Percentiles rank a stretch among this genome's conserved stretches.
Evolutionary conservation across 2,329 filamentous ascomycete species (phyloP).

Genomic region (Scorias spongiosa): DNA sequence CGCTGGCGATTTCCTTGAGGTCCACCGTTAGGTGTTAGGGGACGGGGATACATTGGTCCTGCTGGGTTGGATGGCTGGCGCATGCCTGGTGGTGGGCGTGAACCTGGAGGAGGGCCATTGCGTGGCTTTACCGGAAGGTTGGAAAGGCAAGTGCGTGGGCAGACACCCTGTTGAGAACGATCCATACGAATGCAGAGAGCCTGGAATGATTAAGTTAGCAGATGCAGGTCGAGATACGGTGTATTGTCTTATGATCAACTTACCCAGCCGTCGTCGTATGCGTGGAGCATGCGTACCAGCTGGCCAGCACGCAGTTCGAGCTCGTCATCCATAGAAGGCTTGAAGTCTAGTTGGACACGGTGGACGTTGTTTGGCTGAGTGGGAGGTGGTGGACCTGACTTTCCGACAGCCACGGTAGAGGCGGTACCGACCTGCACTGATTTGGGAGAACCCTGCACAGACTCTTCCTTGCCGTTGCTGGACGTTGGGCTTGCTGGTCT

Average conservation of each 20-base stretch:
- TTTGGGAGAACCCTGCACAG: conserved; percentile 4
- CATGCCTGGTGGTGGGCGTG: conserved; percentile 20
- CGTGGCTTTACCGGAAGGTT: conserved; percentile 82
- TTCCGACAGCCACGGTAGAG: conserved; percentile 25
- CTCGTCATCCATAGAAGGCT: conserved; percentile 84
- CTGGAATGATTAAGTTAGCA: conserved; percentile 29
- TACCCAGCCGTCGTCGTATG: conserved; percentile 98
- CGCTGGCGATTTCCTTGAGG: neutral
- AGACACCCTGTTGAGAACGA: conserved; percentile 81
- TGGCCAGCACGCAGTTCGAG: conserved; percentile 67
- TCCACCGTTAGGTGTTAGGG: conserved; percentile 9
- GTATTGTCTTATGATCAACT: conserved; percentile 25
- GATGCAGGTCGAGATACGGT: neutral
- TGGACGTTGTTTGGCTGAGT: conserved; percentile 51
- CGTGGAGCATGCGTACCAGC: conserved; percentile 76
- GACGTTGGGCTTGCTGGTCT: neutral
- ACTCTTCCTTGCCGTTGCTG: conserved; percentile 2
- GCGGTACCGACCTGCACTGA: conserved; percentile 17
- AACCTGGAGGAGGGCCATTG: conserved; percentile 21
- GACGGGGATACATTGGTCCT: conserved; percentile 9
- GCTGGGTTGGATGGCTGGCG: conserved; percentile 22
- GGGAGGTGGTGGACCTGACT: conserved; percentile 29
- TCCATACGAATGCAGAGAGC: conserved; percentile 85
- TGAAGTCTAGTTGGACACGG: conserved; percentile 88
- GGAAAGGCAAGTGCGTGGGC: conserved; percentile 83